phyloP scores from a whole-genome alignment of 495 filamentous ascomycete species.

The Penicillium alfredii region DNA sequence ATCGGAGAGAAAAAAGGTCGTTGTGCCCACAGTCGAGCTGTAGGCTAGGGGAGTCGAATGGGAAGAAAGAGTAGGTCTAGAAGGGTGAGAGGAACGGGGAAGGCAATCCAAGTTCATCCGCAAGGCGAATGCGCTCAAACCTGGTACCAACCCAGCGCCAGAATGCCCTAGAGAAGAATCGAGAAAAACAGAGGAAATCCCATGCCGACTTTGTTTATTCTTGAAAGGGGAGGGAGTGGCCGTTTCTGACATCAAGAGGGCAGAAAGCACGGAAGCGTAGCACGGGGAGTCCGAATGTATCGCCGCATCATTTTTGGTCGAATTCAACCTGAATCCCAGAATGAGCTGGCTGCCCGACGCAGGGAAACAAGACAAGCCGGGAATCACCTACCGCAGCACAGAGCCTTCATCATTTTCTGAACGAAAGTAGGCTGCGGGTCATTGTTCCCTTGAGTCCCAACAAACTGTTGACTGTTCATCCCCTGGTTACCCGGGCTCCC shows the following conservation, averaged over 20 bases:
- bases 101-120: too few relatives aligned
- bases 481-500: conserved; percentile 51
- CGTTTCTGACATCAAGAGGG: conserved; percentile 27
- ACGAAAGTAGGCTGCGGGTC: conserved; percentile 47
- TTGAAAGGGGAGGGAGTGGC: too few relatives aligned
- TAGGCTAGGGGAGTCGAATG: conserved; percentile 24
- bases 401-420: conserved; percentile 71
- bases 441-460: conserved; percentile 34
- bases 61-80: conserved; percentile 14
- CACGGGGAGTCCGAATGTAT: conserved; percentile 15
- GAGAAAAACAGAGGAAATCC: conserved; percentile 21
- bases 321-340: conserved; percentile 30
- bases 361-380: conserved; percentile 5
- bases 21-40: conserved; percentile 21
- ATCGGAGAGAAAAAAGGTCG: conserved; percentile 25
- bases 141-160: too few relatives aligned
- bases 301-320: conserved; percentile 12
- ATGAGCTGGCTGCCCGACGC: conserved; percentile 23
- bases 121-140: neutral
- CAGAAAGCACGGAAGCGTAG: conserved; percentile 14
- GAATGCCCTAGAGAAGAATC: conserved; percentile 13
- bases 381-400: conserved; percentile 70
- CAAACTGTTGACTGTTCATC: conserved; percentile 44
- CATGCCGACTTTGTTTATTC: conserved; percentile 22
- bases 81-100: too few relatives aligned